These are phyloP conservation scores for Melanogaster broomeanus DNA, from an alignment of 768 basidiomycete species.

Conservation along the genomic window DNA sequence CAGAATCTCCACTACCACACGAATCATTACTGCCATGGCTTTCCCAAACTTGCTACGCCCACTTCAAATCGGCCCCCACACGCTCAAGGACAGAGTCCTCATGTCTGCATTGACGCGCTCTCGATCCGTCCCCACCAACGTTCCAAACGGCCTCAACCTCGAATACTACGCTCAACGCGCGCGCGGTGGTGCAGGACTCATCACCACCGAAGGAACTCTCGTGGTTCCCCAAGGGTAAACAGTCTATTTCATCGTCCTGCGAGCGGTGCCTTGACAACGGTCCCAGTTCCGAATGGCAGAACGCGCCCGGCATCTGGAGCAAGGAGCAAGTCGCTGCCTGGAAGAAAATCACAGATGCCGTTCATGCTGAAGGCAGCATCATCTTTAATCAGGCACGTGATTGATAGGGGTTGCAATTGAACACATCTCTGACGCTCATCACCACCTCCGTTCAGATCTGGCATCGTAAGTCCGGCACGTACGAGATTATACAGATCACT, in stretches of 20 bases:
- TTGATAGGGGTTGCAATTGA: background rate
- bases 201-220: slow-evolving; percentile 42
- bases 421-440: too few species aligned
- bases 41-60: slow-evolving; percentile 32
- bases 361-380: slow-evolving; percentile 45
- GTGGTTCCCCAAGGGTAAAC: slow-evolving; percentile 44
- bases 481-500: background rate
- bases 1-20: background rate
- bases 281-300: slow-evolving; percentile 43
- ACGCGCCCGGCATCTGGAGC: slow-evolving; percentile 50
- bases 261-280: background rate
- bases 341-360: slow-evolving; percentile 47
- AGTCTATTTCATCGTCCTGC: background rate
- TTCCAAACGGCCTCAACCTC: slow-evolving; percentile 41
- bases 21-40: background rate
- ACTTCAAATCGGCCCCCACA: slow-evolving; percentile 38
- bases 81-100: slow-evolving; percentile 39
- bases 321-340: slow-evolving; percentile 44
- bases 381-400: slow-evolving; percentile 45
- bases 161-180: slow-evolving; percentile 46
- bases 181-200: slow-evolving; percentile 39
- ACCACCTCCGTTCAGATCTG: slow-evolving; percentile 28
- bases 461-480: slow-evolving; percentile 33
- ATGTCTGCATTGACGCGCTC: slow-evolving; percentile 45
- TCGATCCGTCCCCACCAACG: slow-evolving; percentile 36